Evolutionary conservation across 176 grass and related monocot species (phyloP), one percentile per base, ranked within the genome.

Genomic region (Cenchrus purpureus): DNA sequence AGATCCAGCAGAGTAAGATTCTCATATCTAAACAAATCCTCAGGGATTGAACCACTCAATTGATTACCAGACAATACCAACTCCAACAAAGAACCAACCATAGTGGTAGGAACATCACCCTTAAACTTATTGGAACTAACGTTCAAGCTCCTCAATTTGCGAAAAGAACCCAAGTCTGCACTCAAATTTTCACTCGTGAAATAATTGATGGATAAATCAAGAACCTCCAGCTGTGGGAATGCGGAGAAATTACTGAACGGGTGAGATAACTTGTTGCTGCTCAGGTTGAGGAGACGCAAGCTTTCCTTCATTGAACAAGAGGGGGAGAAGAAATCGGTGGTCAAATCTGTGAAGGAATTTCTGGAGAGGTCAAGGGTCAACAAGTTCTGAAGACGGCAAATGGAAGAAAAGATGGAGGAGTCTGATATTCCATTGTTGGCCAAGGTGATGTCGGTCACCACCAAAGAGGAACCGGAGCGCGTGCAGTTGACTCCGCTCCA

Each of bases 1-100:
- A 98, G 87, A 93, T 98, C 92, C 61, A 95, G 58, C 25, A 56
- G 0, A 2, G 91, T 90, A 2, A 98, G 89, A 62, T 88, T 87
- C 57, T 0, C 1, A 20, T 83, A 89, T 0, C 0, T 4, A 66
- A 88, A 84, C 42, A 93, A 44, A 68, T 8, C 14, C 0, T 0
- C 4, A 1, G 95, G 89, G 4, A 98, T 90, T 0, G 1, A 0
- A 49, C 85, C 83, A 52, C 3, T 48, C 11, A 98, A 81, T 0
- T 51, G 3, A 83, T 98, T 98, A 6, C 13, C 4, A 56, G 91
- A 90, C 40, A 98, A 29, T 2, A 85, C 83, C 71, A 98, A 63
- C 59, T 93, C 91, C 34, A 52, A 68, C 54, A 95, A 83, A 40
- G 71, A 8, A 12, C 0, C 15, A 3, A 34, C 42, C 29, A 74